Percentiles rank a stretch among this genome's conserved stretches.
These are phyloP conservation scores for Ordospora colligata DNA, from an alignment of 371 early-diverging fungal species.

Conservation along the genomic window DNA sequence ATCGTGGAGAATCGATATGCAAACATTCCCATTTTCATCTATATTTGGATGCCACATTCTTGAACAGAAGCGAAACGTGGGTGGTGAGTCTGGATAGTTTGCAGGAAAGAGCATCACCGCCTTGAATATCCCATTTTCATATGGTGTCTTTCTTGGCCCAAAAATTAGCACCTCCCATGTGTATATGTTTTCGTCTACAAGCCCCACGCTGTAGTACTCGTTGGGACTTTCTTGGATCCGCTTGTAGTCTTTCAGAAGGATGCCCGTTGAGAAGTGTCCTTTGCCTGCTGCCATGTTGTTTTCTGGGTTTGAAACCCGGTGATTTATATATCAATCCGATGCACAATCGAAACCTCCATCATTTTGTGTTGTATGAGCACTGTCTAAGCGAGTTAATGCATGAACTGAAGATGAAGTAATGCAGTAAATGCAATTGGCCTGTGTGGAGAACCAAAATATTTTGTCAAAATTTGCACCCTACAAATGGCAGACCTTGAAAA, in stretches of 20 bases:
- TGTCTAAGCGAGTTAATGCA: too few relatives aligned
- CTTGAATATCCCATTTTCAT: constrained; percentile 87
- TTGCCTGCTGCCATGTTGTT: constrained; percentile 36
- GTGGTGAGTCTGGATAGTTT: constrained; percentile 71
- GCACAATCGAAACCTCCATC: not conserved
- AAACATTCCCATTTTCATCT: constrained; percentile 63
- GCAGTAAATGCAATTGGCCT: not conserved
- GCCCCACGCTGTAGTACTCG: constrained; percentile 61
- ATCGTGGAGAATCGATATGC: constrained; percentile 62
- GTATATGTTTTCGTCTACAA: constrained; percentile 64
- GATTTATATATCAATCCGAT: not conserved
- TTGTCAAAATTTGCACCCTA: constrained; percentile 46
- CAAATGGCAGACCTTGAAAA: constrained; percentile 78
- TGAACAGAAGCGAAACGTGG: constrained; percentile 73
- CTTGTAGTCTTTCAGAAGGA: constrained; percentile 57
- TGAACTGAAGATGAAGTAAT: not conserved
- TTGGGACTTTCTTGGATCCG: constrained; percentile 49
- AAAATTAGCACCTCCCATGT: constrained; percentile 83
- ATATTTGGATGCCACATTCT: constrained; percentile 89
- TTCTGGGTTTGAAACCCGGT: constrained; percentile 20
- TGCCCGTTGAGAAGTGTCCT: constrained; percentile 49
- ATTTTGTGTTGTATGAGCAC: too few relatives aligned
- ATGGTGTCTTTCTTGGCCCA: constrained; percentile 87
- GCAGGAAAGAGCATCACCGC: constrained; percentile 72
- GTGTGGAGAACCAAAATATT: not conserved